phyloP scores from a whole-genome alignment of 768 basidiomycete genomes.

The Leccinum rimulosum region DNA sequence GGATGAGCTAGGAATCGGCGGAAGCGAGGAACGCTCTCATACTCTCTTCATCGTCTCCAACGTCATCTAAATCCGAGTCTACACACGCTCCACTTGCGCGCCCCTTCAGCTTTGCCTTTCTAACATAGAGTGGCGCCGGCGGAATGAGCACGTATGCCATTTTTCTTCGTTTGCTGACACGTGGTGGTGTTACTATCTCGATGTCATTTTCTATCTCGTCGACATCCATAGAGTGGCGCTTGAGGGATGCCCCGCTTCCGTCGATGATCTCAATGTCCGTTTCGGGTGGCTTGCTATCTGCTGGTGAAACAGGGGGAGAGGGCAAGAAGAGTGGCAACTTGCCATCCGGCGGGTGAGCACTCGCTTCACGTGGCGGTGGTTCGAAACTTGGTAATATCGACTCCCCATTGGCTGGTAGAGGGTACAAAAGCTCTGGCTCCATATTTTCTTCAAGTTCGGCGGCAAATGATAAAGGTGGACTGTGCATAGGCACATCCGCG shows the following conservation, averaged over 20 bases:
- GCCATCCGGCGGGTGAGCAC: slow-evolving; percentile 9
- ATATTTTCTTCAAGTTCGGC: slow-evolving; percentile 8
- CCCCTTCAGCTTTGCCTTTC: slow-evolving; percentile 19
- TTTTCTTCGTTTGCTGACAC: slow-evolving; percentile 25
- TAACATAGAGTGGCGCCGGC: slow-evolving; percentile 22
- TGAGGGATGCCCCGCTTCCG: slow-evolving; percentile 11
- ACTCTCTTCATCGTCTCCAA: slow-evolving; percentile 28
- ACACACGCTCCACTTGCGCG: slow-evolving; percentile 12
- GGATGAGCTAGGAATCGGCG: slow-evolving; percentile 25
- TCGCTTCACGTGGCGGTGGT: slow-evolving; percentile 13
- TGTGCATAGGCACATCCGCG: slow-evolving; percentile 24
- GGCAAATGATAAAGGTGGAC: slow-evolving; percentile 12
- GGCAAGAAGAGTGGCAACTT: slow-evolving; percentile 49
- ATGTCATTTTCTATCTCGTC: slow-evolving; percentile 11
- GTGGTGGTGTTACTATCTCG: background rate
- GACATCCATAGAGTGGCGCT: slow-evolving; percentile 19
- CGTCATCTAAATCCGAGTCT: slow-evolving; percentile 17
- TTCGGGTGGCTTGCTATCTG: slow-evolving; percentile 18
- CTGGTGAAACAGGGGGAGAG: slow-evolving; percentile 40
- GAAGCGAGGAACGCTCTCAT: slow-evolving; percentile 26
- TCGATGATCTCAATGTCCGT: slow-evolving; percentile 19
- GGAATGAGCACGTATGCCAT: slow-evolving; percentile 32
- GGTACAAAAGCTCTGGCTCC: slow-evolving; percentile 10
- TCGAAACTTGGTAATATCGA: slow-evolving; percentile 6
- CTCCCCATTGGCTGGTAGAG: slow-evolving; percentile 2